These are phyloP conservation scores for Cairneyella variabilis DNA, from an alignment of 495 filamentous ascomycete genomes.

Conservation along the genomic window DNA sequence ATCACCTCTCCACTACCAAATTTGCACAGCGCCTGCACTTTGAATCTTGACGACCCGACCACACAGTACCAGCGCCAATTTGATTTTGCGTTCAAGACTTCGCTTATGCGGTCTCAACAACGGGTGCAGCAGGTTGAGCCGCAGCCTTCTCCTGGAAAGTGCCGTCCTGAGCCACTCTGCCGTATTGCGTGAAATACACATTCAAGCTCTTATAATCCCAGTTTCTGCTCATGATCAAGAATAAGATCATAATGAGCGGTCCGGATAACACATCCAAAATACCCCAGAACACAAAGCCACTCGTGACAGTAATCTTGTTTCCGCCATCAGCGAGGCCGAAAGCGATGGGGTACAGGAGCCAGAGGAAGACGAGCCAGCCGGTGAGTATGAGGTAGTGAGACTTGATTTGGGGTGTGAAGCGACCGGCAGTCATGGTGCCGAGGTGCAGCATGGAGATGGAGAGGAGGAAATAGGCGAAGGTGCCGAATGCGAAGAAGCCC, in stretches of 20 bases:
- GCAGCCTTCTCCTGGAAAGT: slow-evolving; percentile 43
- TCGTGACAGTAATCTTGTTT: slow-evolving; percentile 60
- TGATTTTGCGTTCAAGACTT: too few relatives aligned
- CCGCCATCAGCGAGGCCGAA: slow-evolving; percentile 67
- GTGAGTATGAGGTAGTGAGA: slow-evolving; percentile 49
- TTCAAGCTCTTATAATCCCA: slow-evolving; percentile 47
- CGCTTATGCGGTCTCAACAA: too few relatives aligned
- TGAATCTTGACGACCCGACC: too few relatives aligned
- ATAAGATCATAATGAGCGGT: slow-evolving; percentile 45
- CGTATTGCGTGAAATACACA: slow-evolving; percentile 51
- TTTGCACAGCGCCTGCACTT: too few relatives aligned
- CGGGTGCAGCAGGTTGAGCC: too few relatives aligned
- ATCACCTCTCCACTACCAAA: too few relatives aligned
- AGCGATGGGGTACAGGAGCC: slow-evolving; percentile 64
- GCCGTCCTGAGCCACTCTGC: slow-evolving; percentile 39
- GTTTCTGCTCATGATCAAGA: slow-evolving; percentile 36
- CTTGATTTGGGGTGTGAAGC: slow-evolving; percentile 48
- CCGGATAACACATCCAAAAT: slow-evolving; percentile 63
- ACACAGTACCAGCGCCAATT: too few relatives aligned
- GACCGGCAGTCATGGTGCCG: slow-evolving; percentile 48
- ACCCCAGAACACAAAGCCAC: slow-evolving; percentile 66
- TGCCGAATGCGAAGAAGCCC: slow-evolving; percentile 65
- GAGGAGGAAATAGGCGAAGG: slow-evolving; percentile 55
- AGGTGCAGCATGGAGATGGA: slow-evolving; percentile 48
- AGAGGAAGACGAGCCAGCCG: slow-evolving; percentile 50